A percentile compares a stretch with the other conserved stretches of the same genome.
phyloP scores from a whole-genome alignment of 169 alveolate species.

The Plasmodium knowlesi region DNA sequence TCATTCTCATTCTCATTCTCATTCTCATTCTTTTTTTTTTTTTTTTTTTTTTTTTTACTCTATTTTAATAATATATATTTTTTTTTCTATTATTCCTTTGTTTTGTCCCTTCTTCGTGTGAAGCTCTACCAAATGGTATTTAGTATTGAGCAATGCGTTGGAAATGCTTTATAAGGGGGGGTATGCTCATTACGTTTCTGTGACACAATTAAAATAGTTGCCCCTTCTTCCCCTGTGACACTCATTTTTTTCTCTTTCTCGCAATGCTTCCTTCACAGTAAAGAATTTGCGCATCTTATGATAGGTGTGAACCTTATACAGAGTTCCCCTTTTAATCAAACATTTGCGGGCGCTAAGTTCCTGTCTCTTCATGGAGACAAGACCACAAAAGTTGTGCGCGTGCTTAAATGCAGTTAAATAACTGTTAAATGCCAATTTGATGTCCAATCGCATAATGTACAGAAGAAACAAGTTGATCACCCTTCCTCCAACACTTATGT shows the following conservation, averaged over 20 bases:
- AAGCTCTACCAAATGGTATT: not conserved
- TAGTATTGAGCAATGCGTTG: not conserved
- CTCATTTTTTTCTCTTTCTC: not conserved
- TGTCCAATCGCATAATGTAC: not conserved
- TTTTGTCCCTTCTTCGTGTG: not conserved
- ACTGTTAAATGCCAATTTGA: not conserved
- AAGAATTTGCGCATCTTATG: not conserved
- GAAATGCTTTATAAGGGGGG: not conserved
- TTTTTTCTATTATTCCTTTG: not conserved
- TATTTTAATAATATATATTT: no score
- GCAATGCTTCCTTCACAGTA: not conserved
- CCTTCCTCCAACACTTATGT: not conserved
- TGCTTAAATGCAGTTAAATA: not conserved
- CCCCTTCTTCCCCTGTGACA: not conserved
- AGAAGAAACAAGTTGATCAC: not conserved
- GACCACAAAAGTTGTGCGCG: not conserved
- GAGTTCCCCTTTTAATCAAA: not conserved
- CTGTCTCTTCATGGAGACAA: not conserved
- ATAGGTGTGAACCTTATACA: not conserved
- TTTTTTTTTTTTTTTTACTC: not conserved
- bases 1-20: not conserved
- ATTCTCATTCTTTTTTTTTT: not conserved
- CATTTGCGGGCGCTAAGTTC: not conserved
- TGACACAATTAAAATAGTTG: not conserved
- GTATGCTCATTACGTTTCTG: not conserved